These are phyloP conservation scores for Diddensiella transvaalensis DNA, from an alignment of 805 yeast genomes.

Conservation along the genomic window DNA sequence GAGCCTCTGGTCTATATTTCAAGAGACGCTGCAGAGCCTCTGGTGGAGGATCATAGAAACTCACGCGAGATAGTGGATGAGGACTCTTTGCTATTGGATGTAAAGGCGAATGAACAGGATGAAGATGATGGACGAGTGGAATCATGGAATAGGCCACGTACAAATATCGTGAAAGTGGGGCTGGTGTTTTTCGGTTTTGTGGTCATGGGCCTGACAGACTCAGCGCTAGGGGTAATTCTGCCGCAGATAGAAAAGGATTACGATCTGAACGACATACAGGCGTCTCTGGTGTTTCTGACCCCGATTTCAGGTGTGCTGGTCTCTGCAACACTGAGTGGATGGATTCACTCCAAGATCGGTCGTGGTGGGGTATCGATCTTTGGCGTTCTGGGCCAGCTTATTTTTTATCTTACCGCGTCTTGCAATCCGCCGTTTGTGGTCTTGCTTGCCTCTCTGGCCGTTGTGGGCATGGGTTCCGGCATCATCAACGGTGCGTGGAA, in stretches of 20 bases:
- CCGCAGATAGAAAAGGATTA: constrained; percentile 51
- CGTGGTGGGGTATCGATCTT: constrained; percentile 42
- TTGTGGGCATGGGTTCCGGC: constrained; percentile 55
- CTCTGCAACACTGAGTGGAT: constrained; percentile 48
- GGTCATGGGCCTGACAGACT: constrained; percentile 55
- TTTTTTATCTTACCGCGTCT: constrained; percentile 39
- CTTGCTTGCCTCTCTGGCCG: constrained; percentile 38
- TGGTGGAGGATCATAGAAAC: not conserved
- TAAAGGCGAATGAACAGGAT: constrained; percentile 1
- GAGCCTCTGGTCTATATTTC: not conserved
- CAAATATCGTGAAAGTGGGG: constrained; percentile 14
- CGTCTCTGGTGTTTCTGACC: constrained; percentile 49
- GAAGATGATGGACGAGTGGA: constrained; percentile 5
- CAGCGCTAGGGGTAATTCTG: constrained; percentile 58
- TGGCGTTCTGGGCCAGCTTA: constrained; percentile 37
- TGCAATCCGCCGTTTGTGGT: constrained; percentile 41
- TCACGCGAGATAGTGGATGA: not conserved
- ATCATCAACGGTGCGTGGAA: constrained; percentile 53
- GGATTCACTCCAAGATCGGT: constrained; percentile 43
- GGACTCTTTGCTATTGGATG: not conserved
- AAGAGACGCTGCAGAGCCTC: not conserved
- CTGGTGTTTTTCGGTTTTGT: constrained; percentile 35
- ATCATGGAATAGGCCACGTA: constrained; percentile 19
- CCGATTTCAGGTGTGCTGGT: constrained; percentile 52
- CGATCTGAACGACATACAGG: constrained; percentile 44